Evolutionary conservation across 768 basidiomycete genomes (phyloP), one percentile per base, ranked within the genome.

Genomic region (Mycena galopus): DNA sequence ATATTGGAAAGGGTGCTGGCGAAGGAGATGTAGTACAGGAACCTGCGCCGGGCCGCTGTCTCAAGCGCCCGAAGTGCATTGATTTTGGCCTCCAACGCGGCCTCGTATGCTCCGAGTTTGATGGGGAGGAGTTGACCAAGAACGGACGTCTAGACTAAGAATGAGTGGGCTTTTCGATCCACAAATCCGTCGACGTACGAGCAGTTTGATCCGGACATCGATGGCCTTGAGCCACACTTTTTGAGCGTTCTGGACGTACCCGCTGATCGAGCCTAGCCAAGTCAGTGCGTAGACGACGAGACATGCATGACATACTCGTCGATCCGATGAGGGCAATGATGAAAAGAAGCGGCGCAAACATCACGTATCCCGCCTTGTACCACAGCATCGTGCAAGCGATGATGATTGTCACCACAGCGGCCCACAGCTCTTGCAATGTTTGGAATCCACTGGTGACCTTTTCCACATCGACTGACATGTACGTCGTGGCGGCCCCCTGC

Each of bases 401-500:
- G 57, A 64, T n/a, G 33, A 73, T 64, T 35, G 72, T 73, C 10
- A 63, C 14, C 42, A 68, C 56, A 4, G 66, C 60, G 9, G 72
- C 32, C 72, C 72, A 73, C 42, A 73, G 62, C 16, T 68, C 72
- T 10, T 73, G 72, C 12, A 64, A 37, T 7, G 47, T 63, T 16
- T 30, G 21, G 57, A 73, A 68, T 3, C 72, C 72, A 16, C 4
- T 10, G 47, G 67, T 68, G 35, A 55, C 67, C 17, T 68, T 73
- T 12, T 73, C 67, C 56, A 73, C 70, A 59, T 71, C 70, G 17
- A 71, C 70, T 16, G 70, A 66, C 70, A 71, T 71, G 65, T 71
- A 71, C 4, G 69, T 71, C 47, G 69, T 71, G 0, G 63, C 69
- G 7, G 69, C 69, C 14, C 69, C 69, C 63, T 71, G n/a, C n/a